These are phyloP conservation scores for Leishmania amazonensis DNA, from an alignment of 208 protist species.

Conservation along the genomic window DNA sequence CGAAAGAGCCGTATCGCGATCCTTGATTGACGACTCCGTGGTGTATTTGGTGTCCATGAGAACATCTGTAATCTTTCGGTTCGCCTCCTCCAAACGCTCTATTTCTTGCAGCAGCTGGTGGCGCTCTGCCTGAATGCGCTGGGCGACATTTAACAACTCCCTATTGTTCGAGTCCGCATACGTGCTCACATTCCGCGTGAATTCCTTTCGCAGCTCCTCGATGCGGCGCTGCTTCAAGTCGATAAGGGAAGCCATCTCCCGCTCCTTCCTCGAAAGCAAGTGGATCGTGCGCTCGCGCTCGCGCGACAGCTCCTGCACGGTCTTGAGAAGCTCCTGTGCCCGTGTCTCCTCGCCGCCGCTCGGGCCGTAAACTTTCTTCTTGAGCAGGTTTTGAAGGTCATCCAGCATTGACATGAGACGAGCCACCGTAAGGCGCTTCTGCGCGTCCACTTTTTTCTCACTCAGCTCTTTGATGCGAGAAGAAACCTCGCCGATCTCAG, in stretches of 20 bases:
- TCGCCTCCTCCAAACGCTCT: slow-evolving; percentile 57
- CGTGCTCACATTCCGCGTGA: slow-evolving; percentile 45
- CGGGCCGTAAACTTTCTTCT: slow-evolving; percentile 57
- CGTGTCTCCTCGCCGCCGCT: slow-evolving; percentile 49
- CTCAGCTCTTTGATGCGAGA: slow-evolving; percentile 47
- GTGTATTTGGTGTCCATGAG: slow-evolving; percentile 66
- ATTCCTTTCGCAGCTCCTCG: slow-evolving; percentile 60
- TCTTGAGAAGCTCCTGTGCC: slow-evolving; percentile 70
- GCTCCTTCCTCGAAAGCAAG: slow-evolving; percentile 65
- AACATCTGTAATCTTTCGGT: slow-evolving; percentile 49
- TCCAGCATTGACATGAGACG: slow-evolving; percentile 81
- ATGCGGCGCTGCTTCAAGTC: slow-evolving; percentile 76
- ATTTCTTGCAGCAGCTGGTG: slow-evolving; percentile 59
- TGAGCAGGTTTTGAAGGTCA: slow-evolving; percentile 62
- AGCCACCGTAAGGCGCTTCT: slow-evolving; percentile 65
- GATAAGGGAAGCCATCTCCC: slow-evolving; percentile 64
- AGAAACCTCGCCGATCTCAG: slow-evolving; percentile 43
- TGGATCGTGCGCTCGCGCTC: slow-evolving; percentile 68
- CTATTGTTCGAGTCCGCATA: slow-evolving; percentile 56
- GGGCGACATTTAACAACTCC: slow-evolving; percentile 42
- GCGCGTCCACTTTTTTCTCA: slow-evolving; percentile 42
- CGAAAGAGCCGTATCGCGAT: slow-evolving; percentile 49
- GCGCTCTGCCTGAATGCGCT: slow-evolving; percentile 76
- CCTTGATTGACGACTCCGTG: slow-evolving; percentile 37
- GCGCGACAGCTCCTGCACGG: slow-evolving; percentile 75